Base-by-base conservation (phyloP, 805 yeast genomes). In the Candida nanaspora region DNA sequence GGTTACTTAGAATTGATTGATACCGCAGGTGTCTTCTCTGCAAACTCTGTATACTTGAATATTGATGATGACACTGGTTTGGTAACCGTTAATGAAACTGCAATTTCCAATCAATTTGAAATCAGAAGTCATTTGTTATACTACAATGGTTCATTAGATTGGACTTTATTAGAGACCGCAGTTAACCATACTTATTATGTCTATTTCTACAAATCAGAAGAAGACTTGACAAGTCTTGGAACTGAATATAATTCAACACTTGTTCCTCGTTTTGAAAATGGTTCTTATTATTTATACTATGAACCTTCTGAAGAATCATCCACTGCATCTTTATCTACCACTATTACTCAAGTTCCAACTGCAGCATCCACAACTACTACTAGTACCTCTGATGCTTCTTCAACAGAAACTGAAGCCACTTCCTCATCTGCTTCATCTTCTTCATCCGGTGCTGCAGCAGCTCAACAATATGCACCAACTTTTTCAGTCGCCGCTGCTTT, bases 291-390 rank as follows among this genome's bases (percentile, higher is more conserved):
- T 23, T 35, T 40, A 26, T 29, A 35, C 19, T 40, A 40, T 23
- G 26, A 28, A 20, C 34, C 42, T 7, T 29, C 20, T 30, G 43
- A 37, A 9, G 43, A 36, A 4, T 28, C 38, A 18, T 13, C 41
- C 14, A 39, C 32, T 11, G 40, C 27, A 13, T 21, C 37, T n/a
- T 19, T 28, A 13, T 39, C 47, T 16, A 27, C 27, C 10, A 22
- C 39, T 19, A 14, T 34, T 29, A 29, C 46, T 23, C 20, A 37
- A 16, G 23, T 29, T 21, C 34, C 42, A 35, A 19, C 45, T 21
- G 1, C 43, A 7, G 33, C 49, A 16, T 6, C 32, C 8, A 29
- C 40, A 15, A 41, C 41, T 7, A 7, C 32, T 72, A 13, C n/a
- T n/a, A n/a, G n/a, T n/a, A n/a, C n/a, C n/a, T n/a, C 32, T 29